Conservation (phyloP, 1,284 basidiomycete species). For the Naganishia cerealis region DNA sequence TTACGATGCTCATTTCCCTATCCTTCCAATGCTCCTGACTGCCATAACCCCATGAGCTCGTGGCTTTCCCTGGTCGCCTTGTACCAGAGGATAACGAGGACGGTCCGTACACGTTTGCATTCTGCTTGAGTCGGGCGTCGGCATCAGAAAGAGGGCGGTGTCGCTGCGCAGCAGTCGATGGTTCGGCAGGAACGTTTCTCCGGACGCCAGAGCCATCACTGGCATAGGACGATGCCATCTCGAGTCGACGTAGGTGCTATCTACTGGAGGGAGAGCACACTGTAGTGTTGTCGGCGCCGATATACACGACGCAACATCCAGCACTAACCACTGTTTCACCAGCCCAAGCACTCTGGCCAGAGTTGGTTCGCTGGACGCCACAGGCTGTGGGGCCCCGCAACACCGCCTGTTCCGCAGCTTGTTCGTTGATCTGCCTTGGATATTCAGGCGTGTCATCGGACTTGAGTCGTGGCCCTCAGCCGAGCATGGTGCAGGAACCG, state of each 20-base stretch:
- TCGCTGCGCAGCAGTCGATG: conserved; percentile 5
- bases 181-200: not conserved
- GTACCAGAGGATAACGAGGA: conserved; percentile 4
- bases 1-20: conserved; percentile 67
- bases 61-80: not conserved
- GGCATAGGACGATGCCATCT: not conserved
- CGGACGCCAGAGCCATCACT: not conserved
- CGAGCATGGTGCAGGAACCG: not conserved
- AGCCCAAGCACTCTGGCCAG: too few relatives aligned
- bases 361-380: too few relatives aligned
- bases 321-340: too few relatives aligned
- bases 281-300: too few relatives aligned
- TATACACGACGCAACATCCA: too few relatives aligned
- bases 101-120: conserved; percentile 12
- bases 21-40: conserved; percentile 10
- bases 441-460: too few relatives aligned
- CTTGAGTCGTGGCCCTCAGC: too few relatives aligned
- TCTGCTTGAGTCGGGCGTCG: conserved; percentile 29
- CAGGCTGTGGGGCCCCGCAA: too few relatives aligned
- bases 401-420: too few relatives aligned
- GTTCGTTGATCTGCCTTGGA: too few relatives aligned
- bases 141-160: conserved; percentile 33
- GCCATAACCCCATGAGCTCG: conserved; percentile 1
- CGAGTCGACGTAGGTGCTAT: not conserved
- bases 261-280: not conserved